Percentiles rank a stretch among this genome's conserved stretches.
These are phyloP conservation scores for Acanthamoeba lenticulata DNA, from an alignment of 208 protist genomes.

Conservation along the genomic window DNA sequence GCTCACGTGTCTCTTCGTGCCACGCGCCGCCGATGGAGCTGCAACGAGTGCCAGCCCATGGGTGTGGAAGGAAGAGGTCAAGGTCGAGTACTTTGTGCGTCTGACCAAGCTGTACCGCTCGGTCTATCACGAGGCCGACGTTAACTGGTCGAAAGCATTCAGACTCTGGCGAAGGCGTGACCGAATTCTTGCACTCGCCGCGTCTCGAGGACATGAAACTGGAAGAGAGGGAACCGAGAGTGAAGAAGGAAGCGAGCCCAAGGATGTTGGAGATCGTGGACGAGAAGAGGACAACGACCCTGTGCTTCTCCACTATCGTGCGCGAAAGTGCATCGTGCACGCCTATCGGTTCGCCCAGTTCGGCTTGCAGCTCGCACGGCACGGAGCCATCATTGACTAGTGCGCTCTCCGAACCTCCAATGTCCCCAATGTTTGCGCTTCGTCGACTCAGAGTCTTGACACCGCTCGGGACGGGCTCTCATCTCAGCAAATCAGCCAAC, in stretches of 20 bases:
- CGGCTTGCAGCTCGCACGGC: not conserved
- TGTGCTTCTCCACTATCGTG: not conserved
- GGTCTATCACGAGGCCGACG: conserved; percentile 10
- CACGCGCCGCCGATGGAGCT: not conserved
- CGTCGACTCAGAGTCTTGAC: not conserved
- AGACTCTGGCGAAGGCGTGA: not conserved
- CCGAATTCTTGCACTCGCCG: not conserved
- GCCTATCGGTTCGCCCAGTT: not conserved
- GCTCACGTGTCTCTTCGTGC: conserved; percentile 4
- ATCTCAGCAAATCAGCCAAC: not conserved
- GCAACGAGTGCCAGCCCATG: not conserved
- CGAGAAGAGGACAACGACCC: not conserved
- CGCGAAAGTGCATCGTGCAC: conserved; percentile 16
- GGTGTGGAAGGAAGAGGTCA: not conserved
- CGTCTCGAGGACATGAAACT: too few relatives aligned
- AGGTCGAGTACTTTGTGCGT: not conserved
- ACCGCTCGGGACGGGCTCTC: too few relatives aligned
- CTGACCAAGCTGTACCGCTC: conserved; percentile 18
- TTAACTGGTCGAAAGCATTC: not conserved
- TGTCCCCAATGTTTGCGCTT: not conserved
- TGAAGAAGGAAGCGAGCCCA: not conserved
- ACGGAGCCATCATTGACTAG: not conserved
- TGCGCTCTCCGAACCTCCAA: not conserved
- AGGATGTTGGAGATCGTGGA: not conserved
- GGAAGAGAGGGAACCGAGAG: too few relatives aligned